Evolutionary conservation across 331 rosid species (phyloP), one percentile per base, ranked within the genome.

Genomic region (Ulmus americana): DNA sequence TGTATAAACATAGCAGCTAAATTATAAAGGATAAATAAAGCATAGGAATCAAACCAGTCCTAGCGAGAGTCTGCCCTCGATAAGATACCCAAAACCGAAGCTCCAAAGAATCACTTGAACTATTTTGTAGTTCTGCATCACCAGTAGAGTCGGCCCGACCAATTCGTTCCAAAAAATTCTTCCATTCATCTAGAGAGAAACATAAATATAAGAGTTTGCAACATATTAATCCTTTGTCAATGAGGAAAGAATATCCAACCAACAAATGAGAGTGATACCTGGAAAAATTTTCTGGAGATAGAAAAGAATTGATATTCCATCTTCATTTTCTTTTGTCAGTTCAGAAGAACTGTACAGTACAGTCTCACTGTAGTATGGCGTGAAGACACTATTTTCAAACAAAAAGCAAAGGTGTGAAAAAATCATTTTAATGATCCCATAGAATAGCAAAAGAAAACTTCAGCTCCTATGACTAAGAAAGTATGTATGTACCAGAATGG

Each of bases 61-160:
- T 82, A 16, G 98, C 98, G 39, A 92, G 88, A 74, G 98, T 92
- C 83, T 92, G 98, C 64, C 98, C 97, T 4, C 97, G 87, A 68
- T 92, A 92, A 55, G 98, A 92, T 49, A 70, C 97, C 98, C 98
- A 92, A 73, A 92, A 87, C n/a, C 98, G 95, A 70, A 89, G 98
- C 83, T 92, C 98, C 81, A 92, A 70, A 63, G 83, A 39, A 79
- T 92, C 95, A 39, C 85, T 85, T 20, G 89, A 72, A 73, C 74
- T 85, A 66, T 86, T 79, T 65, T 86, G 96, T 55, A 89, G 83
- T 63, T 92, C 98, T 8, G 65, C 83, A 61, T 85, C 98, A 57
- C 74, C 87, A 47, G 97, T 89, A 61, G 85, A 77, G 41, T 69
- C 84, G 42, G 71, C 81, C 42, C 88, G 86, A 65, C 91, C 98